phyloP scores from a whole-genome alignment of 2,329 filamentous ascomycete species.

The Colletotrichum sp. region DNA sequence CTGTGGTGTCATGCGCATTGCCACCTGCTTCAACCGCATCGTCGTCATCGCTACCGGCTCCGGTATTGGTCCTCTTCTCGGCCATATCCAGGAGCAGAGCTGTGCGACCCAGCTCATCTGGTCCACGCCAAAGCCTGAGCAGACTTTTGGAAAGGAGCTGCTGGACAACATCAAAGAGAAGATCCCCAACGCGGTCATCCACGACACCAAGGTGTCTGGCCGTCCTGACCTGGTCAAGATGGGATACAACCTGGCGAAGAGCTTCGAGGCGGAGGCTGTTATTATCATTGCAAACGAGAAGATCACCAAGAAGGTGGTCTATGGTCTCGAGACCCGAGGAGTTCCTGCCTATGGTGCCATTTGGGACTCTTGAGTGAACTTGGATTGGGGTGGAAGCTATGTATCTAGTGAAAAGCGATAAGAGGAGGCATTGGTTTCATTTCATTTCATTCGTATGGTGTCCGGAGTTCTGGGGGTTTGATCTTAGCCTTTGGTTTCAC shows the following conservation, averaged over 20 bases:
- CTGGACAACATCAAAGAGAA: slow-evolving; percentile 60
- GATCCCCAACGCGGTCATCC: slow-evolving; percentile 69
- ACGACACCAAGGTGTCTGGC: slow-evolving; percentile 67
- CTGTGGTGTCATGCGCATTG: slow-evolving; percentile 70
- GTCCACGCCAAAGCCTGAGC: slow-evolving; percentile 66
- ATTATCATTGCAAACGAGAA: slow-evolving; percentile 75
- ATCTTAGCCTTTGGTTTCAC: background rate
- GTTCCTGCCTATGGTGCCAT: slow-evolving; percentile 75
- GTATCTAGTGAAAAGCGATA: background rate
- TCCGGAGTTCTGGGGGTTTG: background rate
- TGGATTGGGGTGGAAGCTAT: background rate
- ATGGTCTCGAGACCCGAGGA: slow-evolving; percentile 69
- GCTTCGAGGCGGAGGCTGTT: slow-evolving; percentile 69
- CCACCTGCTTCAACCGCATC: slow-evolving; percentile 68
- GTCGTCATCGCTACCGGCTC: slow-evolving; percentile 75
- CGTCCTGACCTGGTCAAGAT: slow-evolving; percentile 60
- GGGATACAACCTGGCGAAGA: slow-evolving; percentile 58
- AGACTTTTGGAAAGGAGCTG: slow-evolving; percentile 66
- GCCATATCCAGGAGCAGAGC: slow-evolving; percentile 56
- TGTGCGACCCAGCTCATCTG: slow-evolving; percentile 68
- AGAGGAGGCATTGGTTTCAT: background rate
- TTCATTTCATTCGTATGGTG: background rate
- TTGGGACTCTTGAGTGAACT: slow-evolving; percentile 58
- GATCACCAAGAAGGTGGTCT: slow-evolving; percentile 72
- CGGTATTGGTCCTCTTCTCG: slow-evolving; percentile 73